These are phyloP conservation scores for Phanerochaete carnosa DNA, from an alignment of 768 basidiomycete species.

Conservation along the genomic window DNA sequence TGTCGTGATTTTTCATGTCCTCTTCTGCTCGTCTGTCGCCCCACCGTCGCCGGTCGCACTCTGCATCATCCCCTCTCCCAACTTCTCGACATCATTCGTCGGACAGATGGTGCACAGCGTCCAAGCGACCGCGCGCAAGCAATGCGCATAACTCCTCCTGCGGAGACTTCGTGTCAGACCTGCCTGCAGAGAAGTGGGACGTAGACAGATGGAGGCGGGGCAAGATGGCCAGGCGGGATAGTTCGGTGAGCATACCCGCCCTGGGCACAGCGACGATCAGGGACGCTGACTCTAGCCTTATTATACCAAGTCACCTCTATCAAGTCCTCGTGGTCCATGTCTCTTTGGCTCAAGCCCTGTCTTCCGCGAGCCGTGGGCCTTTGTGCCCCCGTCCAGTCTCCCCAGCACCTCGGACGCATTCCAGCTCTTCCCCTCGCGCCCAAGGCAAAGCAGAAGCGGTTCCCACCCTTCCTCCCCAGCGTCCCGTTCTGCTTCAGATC, in stretches of 20 bases:
- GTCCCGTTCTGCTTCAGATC: background rate
- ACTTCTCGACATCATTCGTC: conserved; percentile 33
- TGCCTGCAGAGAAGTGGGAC: conserved; percentile 44
- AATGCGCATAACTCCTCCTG: conserved; percentile 31
- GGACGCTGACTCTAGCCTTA: background rate
- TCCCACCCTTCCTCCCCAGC: conserved; percentile 2
- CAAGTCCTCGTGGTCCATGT: conserved; percentile 4
- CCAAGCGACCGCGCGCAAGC: conserved; percentile 49
- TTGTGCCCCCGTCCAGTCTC: conserved; percentile 14
- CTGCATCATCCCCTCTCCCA: conserved; percentile 37
- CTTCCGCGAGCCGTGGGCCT: conserved; percentile 16
- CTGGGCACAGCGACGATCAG: background rate
- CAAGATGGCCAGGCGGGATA: conserved; percentile 50
- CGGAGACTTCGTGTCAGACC: conserved; percentile 27
- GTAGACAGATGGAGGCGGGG: conserved; percentile 51
- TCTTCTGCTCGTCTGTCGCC: conserved; percentile 29
- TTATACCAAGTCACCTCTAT: conserved; percentile 5
- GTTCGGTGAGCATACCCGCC: conserved; percentile 37
- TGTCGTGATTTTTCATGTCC: conserved; percentile 26
- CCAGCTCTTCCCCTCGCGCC: conserved; percentile 27
- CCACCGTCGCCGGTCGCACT: conserved; percentile 53
- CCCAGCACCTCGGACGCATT: conserved; percentile 31
- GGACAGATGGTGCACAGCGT: conserved; percentile 40
- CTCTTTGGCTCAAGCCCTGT: conserved; percentile 15
- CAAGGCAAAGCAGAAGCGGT: conserved; percentile 8